Conservation (phyloP, 192 early-diverging fungal genomes). For the Umbelopsis ramanniana region DNA sequence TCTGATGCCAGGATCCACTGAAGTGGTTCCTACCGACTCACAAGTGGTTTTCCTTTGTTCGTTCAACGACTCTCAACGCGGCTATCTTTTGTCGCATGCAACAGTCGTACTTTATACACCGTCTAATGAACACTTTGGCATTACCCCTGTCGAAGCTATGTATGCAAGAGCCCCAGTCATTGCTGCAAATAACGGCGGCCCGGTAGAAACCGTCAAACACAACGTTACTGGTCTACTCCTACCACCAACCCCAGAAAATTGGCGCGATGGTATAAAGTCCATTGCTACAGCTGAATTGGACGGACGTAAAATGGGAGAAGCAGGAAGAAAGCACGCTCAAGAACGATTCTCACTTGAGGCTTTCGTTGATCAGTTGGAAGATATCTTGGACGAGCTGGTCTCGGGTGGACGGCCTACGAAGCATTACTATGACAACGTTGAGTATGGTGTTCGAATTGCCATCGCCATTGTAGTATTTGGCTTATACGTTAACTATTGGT, state of each 20-base stretch:
- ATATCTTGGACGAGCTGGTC: slow-evolving; percentile 54
- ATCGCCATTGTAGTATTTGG: slow-evolving; percentile 13
- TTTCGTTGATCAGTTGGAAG: slow-evolving; percentile 74
- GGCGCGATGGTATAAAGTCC: slow-evolving; percentile 64
- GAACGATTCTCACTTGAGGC: slow-evolving; percentile 65
- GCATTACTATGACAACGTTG: slow-evolving; percentile 25
- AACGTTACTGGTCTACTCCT: slow-evolving; percentile 81
- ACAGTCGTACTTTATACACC: slow-evolving; percentile 87
- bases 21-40: slow-evolving; percentile 38
- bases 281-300: slow-evolving; percentile 52
- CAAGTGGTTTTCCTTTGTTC: slow-evolving; percentile 90
- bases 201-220: slow-evolving; percentile 79
- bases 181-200: slow-evolving; percentile 85
- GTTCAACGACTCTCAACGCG: slow-evolving; percentile 80
- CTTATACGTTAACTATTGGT: slow-evolving; percentile 25
- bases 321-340: slow-evolving; percentile 64
- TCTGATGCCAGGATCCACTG: slow-evolving; percentile 37
- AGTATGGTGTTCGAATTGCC: slow-evolving; percentile 14
- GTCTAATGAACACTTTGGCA: slow-evolving; percentile 93
- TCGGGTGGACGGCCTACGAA: slow-evolving; percentile 13
- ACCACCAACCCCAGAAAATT: slow-evolving; percentile 56
- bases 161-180: slow-evolving; percentile 86
- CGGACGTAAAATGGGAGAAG: slow-evolving; percentile 62
- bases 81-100: slow-evolving; percentile 67
- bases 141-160: slow-evolving; percentile 98